These are phyloP conservation scores for Poa annua DNA, from an alignment of 176 grass and related monocot species.

Conservation along the genomic window DNA sequence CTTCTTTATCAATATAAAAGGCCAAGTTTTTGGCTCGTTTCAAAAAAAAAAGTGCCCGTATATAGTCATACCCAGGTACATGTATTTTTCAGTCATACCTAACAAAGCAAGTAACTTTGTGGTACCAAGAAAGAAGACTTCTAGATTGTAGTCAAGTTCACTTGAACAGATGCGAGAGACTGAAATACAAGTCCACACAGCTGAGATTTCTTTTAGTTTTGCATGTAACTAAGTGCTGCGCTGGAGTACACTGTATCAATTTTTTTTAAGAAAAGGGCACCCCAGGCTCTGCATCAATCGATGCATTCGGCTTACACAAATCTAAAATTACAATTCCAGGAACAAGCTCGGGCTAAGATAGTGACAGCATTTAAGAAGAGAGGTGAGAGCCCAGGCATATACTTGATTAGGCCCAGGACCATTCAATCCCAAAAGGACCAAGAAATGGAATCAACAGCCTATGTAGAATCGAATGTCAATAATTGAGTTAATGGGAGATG, in stretches of 20 bases:
- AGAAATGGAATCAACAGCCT: not conserved
- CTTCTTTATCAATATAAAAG: no score
- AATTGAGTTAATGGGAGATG: slow-evolving; percentile 24
- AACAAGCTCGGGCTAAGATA: slow-evolving; percentile 32
- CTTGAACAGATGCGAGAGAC: not conserved
- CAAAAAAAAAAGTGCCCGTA: no score
- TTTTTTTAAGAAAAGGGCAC: no score
- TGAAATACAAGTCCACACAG: not conserved
- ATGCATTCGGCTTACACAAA: no score
- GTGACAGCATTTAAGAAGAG: not conserved
- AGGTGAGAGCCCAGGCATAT: slow-evolving; percentile 26
- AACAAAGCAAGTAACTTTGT: slow-evolving; percentile 7
- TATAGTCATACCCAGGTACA: not conserved
- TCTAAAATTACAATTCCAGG: slow-evolving; percentile 8
- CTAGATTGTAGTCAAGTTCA: not conserved
- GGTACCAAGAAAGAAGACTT: slow-evolving; percentile 6
- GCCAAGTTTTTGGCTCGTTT: no score
- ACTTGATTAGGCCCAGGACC: not conserved
- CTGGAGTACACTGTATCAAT: slow-evolving; percentile 1
- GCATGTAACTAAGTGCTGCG: not conserved
- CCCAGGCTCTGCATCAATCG: no score
- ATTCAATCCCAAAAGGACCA: not conserved
- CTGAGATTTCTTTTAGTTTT: slow-evolving; percentile 8
- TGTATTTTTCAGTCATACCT: not conserved
- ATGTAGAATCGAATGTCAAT: slow-evolving; percentile 6